Evolutionary conservation across 2,329 filamentous ascomycete species (phyloP), one percentile per base, ranked within the genome.

Genomic region (Trichoderma lentiforme): DNA sequence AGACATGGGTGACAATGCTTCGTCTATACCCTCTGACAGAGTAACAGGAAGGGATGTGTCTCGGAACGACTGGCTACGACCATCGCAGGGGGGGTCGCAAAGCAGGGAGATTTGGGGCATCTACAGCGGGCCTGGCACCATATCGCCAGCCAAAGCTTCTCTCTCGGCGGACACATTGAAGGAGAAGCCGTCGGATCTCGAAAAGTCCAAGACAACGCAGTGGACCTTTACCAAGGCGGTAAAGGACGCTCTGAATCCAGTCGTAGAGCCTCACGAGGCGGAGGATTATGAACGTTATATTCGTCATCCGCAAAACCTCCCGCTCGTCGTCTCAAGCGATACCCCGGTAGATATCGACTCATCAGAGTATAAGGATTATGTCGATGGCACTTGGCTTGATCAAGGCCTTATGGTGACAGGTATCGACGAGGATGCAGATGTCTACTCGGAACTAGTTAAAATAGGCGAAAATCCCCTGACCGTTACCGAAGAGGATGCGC

Each of bases 261-360:
- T 90, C 0, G 93, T 99, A 47, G 92, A 89, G 8, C 82, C 87
- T 8, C 87, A 89, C 51, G 95, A 98, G 83, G 89, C 90, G 28
- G 90, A 92, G 61, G 96, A 98, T 79, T 99, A 99, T 80, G 88
- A 91, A 72, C 90, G 92, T 28, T 99, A 98, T 81, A 90, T 99
- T 75, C 90, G 88, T 62, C 96, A 99, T 78, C 95, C 96, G 2
- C 91, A 97, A 71, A 95, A 92, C 69, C 89, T 99, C 1, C 94
- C 95, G 0, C 87, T 99, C 2, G 93, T 96, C 0, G 87, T 93
- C 1, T 92, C 91, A 5, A 89, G 87, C 51, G 90, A 93, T 72
- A 86, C 88, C 4, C 89, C 90, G 0, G 85, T 86, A 2, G 85
- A 89, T 73, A 83, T 89, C 60, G 85, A 89, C 73, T 84, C 84